Evolutionary conservation across 1,139 yeast species (phyloP).

Genomic region (Taphrina communis): DNA sequence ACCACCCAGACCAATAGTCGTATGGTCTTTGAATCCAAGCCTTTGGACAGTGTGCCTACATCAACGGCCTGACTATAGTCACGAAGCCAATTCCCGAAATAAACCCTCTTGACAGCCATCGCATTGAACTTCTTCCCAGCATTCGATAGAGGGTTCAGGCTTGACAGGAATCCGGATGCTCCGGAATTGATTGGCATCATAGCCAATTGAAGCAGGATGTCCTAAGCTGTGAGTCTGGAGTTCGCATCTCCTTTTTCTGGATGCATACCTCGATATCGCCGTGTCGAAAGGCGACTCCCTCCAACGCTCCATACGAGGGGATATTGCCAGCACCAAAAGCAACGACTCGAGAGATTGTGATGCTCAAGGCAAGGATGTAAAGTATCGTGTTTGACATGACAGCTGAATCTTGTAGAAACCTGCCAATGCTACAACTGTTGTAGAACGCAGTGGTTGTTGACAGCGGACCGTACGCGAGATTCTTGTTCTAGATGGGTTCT

Average conservation of each 20-base stretch:
- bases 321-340: constrained; percentile 50
- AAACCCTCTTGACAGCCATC: constrained; percentile 47
- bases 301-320: constrained; percentile 47
- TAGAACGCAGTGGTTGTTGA: too few relatives aligned
- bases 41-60: constrained; percentile 48
- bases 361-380: background rate
- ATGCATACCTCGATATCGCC: constrained; percentile 47
- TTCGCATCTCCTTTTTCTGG: background rate
- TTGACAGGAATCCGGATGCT: constrained; percentile 44
- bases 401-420: background rate
- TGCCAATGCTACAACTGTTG: background rate
- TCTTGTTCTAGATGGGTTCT: too few relatives aligned
- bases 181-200: constrained; percentile 44
- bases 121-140: constrained; percentile 46
- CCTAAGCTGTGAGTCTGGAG: constrained; percentile 16
- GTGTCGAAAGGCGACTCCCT: constrained; percentile 48
- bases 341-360: background rate
- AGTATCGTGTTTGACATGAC: background rate
- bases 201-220: constrained; percentile 46
- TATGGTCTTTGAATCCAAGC: constrained; percentile 47
- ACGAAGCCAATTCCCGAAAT: constrained; percentile 49
- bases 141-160: constrained; percentile 45
- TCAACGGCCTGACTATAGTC: constrained; percentile 50
- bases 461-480: too few relatives aligned
- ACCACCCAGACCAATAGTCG: constrained; percentile 47